Base-by-base conservation (phyloP, 2,329 filamentous ascomycete species). In the Fusarium neocosmosporiellum region DNA sequence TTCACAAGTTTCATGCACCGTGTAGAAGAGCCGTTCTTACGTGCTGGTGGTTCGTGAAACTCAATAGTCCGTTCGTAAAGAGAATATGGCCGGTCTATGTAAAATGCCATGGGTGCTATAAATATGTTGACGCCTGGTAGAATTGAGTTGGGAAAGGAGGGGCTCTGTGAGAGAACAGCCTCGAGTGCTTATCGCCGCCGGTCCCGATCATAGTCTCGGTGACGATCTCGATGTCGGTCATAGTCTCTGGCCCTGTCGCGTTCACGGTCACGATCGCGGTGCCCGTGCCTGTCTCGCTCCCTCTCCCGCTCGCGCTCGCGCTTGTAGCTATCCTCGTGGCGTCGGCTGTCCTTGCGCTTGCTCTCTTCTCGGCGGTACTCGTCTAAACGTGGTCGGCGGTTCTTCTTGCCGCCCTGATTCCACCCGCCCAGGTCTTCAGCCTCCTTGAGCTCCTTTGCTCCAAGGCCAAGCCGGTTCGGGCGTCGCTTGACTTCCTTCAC, bases 391-490 rank as follows among this genome's bases (percentile, higher is more conserved):
- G 86, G 86, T 11, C 84, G 72, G 58, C 83, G 74, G 37, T 65
- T 78, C 72, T 84, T 86, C 77, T 89, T 88, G 65, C 88, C 88
- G 63, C 89, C 90, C 67, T 93, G 93, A 14, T 95, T 92, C 94
- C 94, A 97, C 2, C 90, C 92, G 1, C 93, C 94, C 20, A 97
- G 84, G 75, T 97, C 94, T 70, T 94, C 88, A 24, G 86, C 88
- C 39, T 88, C 90, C 54, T 93, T 90, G 18, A 94, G 88, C 78
- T 94, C 91, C 79, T 96, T 98, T 13, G 95, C 95, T 5, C 96
- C 96, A 9, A 98, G 92, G 0, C 96, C 96, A 11, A 98, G 86
- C 64, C 97, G 88, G 66, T 94, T 94, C 18, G 94, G 92, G 58
- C 95, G 89, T 59, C 91, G 88, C 78, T 93, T 92, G 70, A 90